phyloP scores from a whole-genome alignment of 768 basidiomycete genomes.

The Boletus sensibilis region DNA sequence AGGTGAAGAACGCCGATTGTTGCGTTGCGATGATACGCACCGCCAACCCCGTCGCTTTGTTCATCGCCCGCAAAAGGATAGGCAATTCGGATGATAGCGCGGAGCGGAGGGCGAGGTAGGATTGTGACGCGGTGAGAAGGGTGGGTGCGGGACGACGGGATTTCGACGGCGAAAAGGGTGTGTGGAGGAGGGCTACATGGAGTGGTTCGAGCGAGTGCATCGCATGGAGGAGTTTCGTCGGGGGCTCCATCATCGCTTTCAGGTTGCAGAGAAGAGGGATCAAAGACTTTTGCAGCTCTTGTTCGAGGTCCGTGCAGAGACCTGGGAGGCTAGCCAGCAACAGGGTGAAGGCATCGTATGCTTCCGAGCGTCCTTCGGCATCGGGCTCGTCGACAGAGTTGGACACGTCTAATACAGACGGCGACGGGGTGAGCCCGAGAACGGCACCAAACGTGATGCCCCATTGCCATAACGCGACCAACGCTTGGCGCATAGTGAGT shows the following conservation, averaged over 20 bases:
- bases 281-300: constrained; percentile 50
- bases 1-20: constrained; percentile 60
- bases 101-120: constrained; percentile 73
- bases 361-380: constrained; percentile 44
- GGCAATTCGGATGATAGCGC: constrained; percentile 75
- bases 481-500: constrained; percentile 46
- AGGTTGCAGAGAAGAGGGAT: constrained; percentile 58
- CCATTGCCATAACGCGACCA: constrained; percentile 58
- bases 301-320: constrained; percentile 52
- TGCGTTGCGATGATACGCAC: constrained; percentile 52
- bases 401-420: constrained; percentile 18
- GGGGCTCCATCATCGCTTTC: constrained; percentile 57
- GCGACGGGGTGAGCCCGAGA: constrained; percentile 54
- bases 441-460: constrained; percentile 63
- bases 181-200: constrained; percentile 67
- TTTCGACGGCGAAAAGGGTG: constrained; percentile 59
- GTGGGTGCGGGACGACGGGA: constrained; percentile 55
- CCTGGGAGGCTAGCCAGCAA: constrained; percentile 58
- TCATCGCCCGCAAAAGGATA: constrained; percentile 53
- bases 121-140: constrained; percentile 69
- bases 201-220: constrained; percentile 74
- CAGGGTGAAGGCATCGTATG: constrained; percentile 67
- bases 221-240: constrained; percentile 63
- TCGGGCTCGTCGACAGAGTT: constrained; percentile 16
- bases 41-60: constrained; percentile 55